Evolutionary conservation across 768 basidiomycete species (phyloP), one percentile per base, ranked within the genome.

Genomic region (Tulasnella sp.): DNA sequence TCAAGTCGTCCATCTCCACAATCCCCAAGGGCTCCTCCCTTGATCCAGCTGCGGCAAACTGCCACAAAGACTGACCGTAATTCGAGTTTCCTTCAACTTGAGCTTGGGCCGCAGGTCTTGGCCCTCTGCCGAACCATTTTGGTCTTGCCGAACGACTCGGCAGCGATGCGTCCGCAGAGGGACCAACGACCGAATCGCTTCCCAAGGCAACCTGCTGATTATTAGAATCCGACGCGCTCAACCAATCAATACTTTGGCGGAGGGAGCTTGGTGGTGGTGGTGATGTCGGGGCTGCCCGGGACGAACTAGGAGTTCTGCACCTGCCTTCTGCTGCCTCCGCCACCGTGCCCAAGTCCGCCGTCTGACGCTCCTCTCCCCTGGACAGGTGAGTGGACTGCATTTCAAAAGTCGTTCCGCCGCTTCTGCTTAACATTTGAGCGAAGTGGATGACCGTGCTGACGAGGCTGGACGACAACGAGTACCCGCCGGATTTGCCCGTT

Each of bases 371-470:
- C 26, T 26, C 29, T 29, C 55, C 61, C 32, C 23, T 26, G 15
- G 15, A 15, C 29, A 67, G 16, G 32, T 67, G 26, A 23, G 9
- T 20, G 29, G 61, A 67, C 7, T 7, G n/a, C 5, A 35, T 13
- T 26, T 67, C 61, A 35, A 67, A 26, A 10, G 26, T 67, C n/a
- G n/a, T 67, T 35, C 61, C 61, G 13, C 26, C n/a, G 29, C 6
- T 29, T 18, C 61, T 13, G 11, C 61, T 67, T 2, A 67, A 7
- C 61, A 67, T 32, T 0, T 67, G 61, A 15, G 26, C 61, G 15
- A 67, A 67, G n/a, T 67, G 29, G 32, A 67, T 67, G 61, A 67
- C 32, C 9, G 61, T 67, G 32, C 61, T 67, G 61, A 67, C 61
- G 5, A 67, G 15, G 26, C 61, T 67, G 16, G 61, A 67, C 61